Evolutionary conservation across 2,329 filamentous ascomycete genomes (phyloP).

Genomic region (Aspergillus sergii): DNA sequence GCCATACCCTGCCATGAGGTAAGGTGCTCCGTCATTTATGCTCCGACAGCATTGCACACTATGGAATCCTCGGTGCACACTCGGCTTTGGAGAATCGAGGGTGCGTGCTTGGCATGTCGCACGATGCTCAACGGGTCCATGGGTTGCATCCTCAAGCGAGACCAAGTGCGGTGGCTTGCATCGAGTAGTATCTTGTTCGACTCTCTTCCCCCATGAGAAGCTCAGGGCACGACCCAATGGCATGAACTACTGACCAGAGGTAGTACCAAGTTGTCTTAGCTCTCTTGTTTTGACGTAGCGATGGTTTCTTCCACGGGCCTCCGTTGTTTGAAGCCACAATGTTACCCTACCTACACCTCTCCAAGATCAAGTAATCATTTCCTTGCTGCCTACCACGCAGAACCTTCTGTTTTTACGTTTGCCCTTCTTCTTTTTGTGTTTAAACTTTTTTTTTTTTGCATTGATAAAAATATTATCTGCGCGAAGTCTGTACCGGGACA

Average conservation of each 20-base stretch:
- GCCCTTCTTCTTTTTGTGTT: background rate
- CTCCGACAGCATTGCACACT: background rate
- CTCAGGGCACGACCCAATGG: background rate
- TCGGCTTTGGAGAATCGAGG: background rate
- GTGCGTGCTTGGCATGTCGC: background rate
- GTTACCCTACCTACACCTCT: background rate
- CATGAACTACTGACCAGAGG: background rate
- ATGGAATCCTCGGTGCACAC: background rate
- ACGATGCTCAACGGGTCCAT: background rate
- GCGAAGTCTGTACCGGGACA: background rate
- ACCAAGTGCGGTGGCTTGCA: conserved; percentile 4
- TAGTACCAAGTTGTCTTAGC: conserved; percentile 1
- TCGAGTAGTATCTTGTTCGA: background rate
- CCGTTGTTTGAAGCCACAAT: background rate
- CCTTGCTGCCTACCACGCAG: background rate
- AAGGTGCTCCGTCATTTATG: background rate
- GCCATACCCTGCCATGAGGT: background rate
- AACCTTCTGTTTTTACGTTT: background rate
- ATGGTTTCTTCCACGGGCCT: background rate
- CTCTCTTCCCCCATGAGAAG: background rate
- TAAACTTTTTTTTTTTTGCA: background rate
- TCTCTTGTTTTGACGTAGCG: background rate
- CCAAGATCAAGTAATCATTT: background rate
- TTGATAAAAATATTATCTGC: background rate
- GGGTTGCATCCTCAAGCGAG: background rate